Conservation (phyloP, 768 basidiomycete genomes). For the Gymnopilus dilepis region DNA sequence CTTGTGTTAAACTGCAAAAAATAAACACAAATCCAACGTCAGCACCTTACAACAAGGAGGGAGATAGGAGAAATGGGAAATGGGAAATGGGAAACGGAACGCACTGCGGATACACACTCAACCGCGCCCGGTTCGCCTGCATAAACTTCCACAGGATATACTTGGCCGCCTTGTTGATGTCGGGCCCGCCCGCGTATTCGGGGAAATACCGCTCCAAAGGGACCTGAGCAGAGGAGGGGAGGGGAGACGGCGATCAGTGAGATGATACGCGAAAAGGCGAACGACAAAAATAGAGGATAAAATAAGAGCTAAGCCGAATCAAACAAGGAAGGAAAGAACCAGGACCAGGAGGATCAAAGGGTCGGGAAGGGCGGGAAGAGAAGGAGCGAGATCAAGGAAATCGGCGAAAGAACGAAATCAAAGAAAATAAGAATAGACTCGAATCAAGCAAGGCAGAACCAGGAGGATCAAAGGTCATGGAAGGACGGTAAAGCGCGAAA, state of each 20-base stretch:
- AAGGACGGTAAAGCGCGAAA: too few relatives aligned
- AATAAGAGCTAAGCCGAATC: too few relatives aligned
- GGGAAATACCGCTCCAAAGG: constrained; percentile 83
- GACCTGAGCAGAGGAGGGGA: constrained; percentile 43
- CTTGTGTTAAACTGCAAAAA: constrained; percentile 72
- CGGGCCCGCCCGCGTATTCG: constrained; percentile 86
- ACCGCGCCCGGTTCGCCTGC: constrained; percentile 67
- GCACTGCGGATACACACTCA: constrained; percentile 92
- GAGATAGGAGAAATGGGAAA: constrained; percentile 28
- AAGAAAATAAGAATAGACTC: too few relatives aligned
- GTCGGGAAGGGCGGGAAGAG: not conserved
- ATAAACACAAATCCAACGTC: too few relatives aligned
- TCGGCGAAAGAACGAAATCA: too few relatives aligned
- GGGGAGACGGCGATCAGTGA: too few relatives aligned
- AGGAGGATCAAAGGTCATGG: too few relatives aligned
- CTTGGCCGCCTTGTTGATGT: constrained; percentile 94
- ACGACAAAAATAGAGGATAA: too few relatives aligned
- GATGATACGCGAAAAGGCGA: too few relatives aligned
- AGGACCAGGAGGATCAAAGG: not conserved
- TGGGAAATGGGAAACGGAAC: constrained; percentile 33
- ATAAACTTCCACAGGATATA: constrained; percentile 96
- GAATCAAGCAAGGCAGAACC: too few relatives aligned
- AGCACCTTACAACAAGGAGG: not conserved
- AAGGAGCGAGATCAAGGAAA: constrained; percentile 26
- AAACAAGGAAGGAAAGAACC: too few relatives aligned